Conservation (phyloP, 345 rosid genomes). For the Hibiscus tridactylites region DNA sequence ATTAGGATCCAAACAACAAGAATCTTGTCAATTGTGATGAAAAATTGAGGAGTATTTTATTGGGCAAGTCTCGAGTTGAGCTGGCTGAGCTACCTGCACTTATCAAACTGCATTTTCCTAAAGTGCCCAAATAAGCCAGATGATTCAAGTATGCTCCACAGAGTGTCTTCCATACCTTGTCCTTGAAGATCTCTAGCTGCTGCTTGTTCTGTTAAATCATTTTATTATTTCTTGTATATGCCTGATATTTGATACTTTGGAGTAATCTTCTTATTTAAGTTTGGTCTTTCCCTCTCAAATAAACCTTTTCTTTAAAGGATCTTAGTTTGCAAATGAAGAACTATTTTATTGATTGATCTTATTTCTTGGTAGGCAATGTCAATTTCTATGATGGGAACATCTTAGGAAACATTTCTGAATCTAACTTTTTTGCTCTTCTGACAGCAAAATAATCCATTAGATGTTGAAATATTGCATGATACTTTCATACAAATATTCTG, state of each 20-base stretch:
- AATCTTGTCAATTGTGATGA: conserved; percentile 76
- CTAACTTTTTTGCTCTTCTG: neutral
- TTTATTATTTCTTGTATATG: neutral
- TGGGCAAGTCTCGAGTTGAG: conserved; percentile 72
- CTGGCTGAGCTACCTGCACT: conserved; percentile 75
- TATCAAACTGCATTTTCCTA: conserved; percentile 79
- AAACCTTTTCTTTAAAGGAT: neutral
- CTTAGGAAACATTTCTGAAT: neutral
- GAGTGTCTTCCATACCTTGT: neutral
- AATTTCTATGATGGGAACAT: neutral
- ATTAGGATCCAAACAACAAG: conserved; percentile 72
- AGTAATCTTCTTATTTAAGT: neutral
- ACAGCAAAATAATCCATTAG: neutral
- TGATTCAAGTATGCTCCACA: conserved; percentile 5
- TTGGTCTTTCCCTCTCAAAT: neutral
- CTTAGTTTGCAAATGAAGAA: neutral
- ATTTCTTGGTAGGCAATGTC: neutral
- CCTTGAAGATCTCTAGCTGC: neutral
- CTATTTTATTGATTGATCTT: neutral
- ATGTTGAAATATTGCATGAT: neutral
- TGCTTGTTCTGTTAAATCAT: conserved; percentile 3
- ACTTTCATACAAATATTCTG: neutral
- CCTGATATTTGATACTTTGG: neutral
- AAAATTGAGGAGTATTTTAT: conserved; percentile 59
- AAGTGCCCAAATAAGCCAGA: conserved; percentile 40